phyloP scores from a whole-genome alignment of 1,284 basidiomycete genomes.

The Inonotus hispidus region DNA sequence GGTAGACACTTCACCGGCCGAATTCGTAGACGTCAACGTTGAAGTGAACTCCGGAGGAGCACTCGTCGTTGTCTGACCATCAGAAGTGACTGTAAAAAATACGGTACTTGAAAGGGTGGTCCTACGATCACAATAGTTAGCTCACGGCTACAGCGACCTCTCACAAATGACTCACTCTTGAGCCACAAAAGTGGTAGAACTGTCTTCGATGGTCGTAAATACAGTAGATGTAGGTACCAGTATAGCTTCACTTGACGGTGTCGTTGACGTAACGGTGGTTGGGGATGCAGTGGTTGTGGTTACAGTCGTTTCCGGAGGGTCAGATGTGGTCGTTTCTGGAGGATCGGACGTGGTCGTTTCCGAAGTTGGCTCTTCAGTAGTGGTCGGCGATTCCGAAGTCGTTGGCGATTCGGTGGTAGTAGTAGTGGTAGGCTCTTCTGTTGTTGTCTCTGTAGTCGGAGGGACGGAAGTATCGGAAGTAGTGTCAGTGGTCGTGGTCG shows the following conservation, averaged over 20 bases:
- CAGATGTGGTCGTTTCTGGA: conserved; percentile 14
- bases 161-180: not conserved
- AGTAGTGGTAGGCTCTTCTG: conserved; percentile 22
- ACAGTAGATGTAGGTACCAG: conserved; percentile 18
- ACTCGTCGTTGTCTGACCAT: conserved; percentile 44
- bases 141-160: not conserved
- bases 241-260: conserved; percentile 19
- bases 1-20: conserved; percentile 46
- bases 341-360: too few species aligned
- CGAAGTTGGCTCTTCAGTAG: conserved; percentile 16
- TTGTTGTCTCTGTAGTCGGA: conserved; percentile 22
- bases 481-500: conserved; percentile 21
- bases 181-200: conserved; percentile 4
- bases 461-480: conserved; percentile 18
- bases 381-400: conserved; percentile 19
- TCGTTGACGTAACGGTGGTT: conserved; percentile 20
- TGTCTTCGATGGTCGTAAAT: not conserved
- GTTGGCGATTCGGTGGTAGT: conserved; percentile 19
- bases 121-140: conserved; percentile 31
- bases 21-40: conserved; percentile 46
- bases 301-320: not conserved
- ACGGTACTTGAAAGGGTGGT: conserved; percentile 50
- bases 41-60: conserved; percentile 54
- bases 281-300: conserved; percentile 16
- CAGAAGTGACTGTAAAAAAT: conserved; percentile 50